Base-by-base conservation (phyloP, 2,329 filamentous ascomycete species). In the Sarocladium oryzae region DNA sequence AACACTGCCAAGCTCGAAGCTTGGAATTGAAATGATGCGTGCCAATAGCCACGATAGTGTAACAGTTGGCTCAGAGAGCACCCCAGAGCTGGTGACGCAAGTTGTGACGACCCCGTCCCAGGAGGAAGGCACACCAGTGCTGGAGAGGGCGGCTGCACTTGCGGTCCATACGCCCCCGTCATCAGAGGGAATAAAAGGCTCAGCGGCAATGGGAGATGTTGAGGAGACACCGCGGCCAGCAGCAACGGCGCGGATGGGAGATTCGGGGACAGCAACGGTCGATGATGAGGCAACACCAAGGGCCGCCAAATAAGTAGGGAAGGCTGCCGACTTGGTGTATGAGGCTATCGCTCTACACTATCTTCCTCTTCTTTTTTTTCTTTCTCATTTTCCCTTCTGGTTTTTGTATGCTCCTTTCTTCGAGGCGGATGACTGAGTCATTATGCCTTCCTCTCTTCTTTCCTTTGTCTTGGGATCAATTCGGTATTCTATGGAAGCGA, bases 21-120 rank as follows among this genome's bases (percentile, higher is more conserved):
- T 97, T 2, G 90, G 90, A 2, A 93, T 90, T 48, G 92, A 97
- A 67, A 96, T 97, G 92, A 92, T 96, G 89, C 84, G 92, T 45
- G 95, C 92, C 18, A 95, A 96, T 66, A 96, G 89, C 62, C 86
- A 92, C 60, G 92, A 95, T 46, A 96, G 91, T 61, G 80, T 88
- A 51, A 48, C 43, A 20, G 73, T 77, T 11, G 67, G 69, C 10
- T 76, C 77, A 2, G 78, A 79, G 43, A 74, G 69, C 57, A 73
- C 72, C 13, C 65, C 72, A 1, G 77, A 78, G 56, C 71, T 73
- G n/a, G 65, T 71, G n/a, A 77, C 76, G 3, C 73, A 78, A 59
- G 71, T 76, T 11, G 66, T 62, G 38, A 76, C 72, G 8, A 79
- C 75, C 15, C 75, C 77, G 1, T 72, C 68, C 2, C 69, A 69